These are phyloP conservation scores for Alloascoidea africana DNA, from an alignment of 805 yeast species.

Conservation along the genomic window DNA sequence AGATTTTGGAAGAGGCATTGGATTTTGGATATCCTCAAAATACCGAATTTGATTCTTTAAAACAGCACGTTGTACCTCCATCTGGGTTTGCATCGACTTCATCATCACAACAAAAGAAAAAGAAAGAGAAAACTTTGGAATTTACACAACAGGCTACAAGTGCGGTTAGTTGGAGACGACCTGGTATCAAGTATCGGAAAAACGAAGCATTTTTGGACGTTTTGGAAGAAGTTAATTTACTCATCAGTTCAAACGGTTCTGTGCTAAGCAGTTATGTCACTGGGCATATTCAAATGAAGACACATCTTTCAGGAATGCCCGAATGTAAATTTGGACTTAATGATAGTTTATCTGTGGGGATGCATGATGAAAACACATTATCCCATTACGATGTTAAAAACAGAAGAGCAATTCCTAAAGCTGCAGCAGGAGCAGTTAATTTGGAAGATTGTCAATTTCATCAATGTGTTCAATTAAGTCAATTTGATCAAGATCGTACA, in stretches of 20 bases:
- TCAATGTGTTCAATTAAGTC: constrained; percentile 65
- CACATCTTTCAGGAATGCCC: constrained; percentile 73
- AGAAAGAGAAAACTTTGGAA: constrained; percentile 8
- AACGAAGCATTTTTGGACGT: constrained; percentile 72
- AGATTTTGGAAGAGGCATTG: constrained; percentile 58
- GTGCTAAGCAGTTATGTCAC: constrained; percentile 58
- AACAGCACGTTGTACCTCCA: constrained; percentile 20
- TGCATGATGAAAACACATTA: constrained; percentile 12
- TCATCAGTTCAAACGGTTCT: constrained; percentile 51
- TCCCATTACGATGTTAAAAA: constrained; percentile 16
- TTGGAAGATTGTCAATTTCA: constrained; percentile 76
- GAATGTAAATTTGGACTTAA: constrained; percentile 68
- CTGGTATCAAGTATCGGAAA: constrained; percentile 60
- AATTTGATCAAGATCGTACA: constrained; percentile 47
- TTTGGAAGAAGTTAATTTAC: constrained; percentile 55
- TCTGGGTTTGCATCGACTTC: constrained; percentile 12
- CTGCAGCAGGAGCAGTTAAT: constrained; percentile 33
- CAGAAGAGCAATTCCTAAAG: constrained; percentile 19
- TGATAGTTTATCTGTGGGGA: constrained; percentile 24
- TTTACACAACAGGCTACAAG: constrained; percentile 22
- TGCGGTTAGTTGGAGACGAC: constrained; percentile 51
- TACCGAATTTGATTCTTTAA: constrained; percentile 33
- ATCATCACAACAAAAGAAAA: constrained; percentile 6
- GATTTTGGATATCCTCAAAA: constrained; percentile 70
- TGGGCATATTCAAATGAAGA: constrained; percentile 56